These are phyloP conservation scores for Saccharum hybrid DNA, from an alignment of 202 grass and related monocot species.

Conservation along the genomic window DNA sequence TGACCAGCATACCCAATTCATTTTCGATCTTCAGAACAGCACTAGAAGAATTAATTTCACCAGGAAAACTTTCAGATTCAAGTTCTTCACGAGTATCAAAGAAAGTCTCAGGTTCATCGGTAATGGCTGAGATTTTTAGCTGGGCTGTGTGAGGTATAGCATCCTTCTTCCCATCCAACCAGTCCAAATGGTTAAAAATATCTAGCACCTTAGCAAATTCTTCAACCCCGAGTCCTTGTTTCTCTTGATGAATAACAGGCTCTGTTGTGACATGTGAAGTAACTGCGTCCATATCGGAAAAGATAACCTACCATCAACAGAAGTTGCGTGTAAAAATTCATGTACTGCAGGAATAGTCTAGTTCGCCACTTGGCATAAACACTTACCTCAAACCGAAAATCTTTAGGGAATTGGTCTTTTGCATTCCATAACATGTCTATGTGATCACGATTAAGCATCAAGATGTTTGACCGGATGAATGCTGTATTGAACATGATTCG, in stretches of 20 bases:
- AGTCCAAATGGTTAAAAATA: slow-evolving; percentile 76
- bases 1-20: slow-evolving; percentile 40
- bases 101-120: slow-evolving; percentile 45
- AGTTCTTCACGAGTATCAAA: slow-evolving; percentile 58
- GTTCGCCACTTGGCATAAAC: slow-evolving; percentile 43
- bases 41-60: slow-evolving; percentile 34
- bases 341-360: slow-evolving; percentile 34
- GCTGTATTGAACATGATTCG: slow-evolving; percentile 88
- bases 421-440: slow-evolving; percentile 76
- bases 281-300: slow-evolving; percentile 80
- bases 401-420: slow-evolving; percentile 73
- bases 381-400: slow-evolving; percentile 82
- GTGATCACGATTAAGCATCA: slow-evolving; percentile 83
- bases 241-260: slow-evolving; percentile 64
- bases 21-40: slow-evolving; percentile 28
- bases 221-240: slow-evolving; percentile 90
- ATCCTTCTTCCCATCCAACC: slow-evolving; percentile 64
- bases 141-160: slow-evolving; percentile 41
- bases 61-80: slow-evolving; percentile 44
- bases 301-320: slow-evolving; percentile 78
- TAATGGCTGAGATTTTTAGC: slow-evolving; percentile 44
- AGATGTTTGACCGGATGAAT: slow-evolving; percentile 87
- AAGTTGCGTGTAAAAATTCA: slow-evolving; percentile 48
- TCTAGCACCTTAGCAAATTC: slow-evolving; percentile 91
- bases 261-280: slow-evolving; percentile 62